Evolutionary conservation across 805 yeast species (phyloP), one percentile per base, ranked within the genome.

Genomic region (Debaryomyces maramus): DNA sequence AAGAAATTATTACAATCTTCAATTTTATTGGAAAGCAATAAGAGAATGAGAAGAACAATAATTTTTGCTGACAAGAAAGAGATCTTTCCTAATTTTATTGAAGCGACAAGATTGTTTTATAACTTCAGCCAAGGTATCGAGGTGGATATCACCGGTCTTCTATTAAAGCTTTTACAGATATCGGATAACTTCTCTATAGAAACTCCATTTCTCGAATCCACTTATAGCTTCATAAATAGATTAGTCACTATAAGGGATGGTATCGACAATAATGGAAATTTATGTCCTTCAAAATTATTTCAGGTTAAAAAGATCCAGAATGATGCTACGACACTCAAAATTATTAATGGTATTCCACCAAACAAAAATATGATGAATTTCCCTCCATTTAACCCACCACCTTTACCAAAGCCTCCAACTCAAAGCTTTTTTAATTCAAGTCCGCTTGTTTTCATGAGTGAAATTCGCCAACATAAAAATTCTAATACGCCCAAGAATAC

Each of bases 341-440:
- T 37, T 0, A 38, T 47, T 13, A 48, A 47, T 22, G 58, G 58
- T 2, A 46, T 56, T 10, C 40, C 52, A 4, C 58, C 61, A 2
- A 44, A 46, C 13, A 39, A 43, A 19, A 56, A 56, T 35, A 56
- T 56, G 57, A 55, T 56, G 60, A 56, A 56, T 34, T 51, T 31
- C 18, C 52, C 57, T 7, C 58, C 60, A 2, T 56, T 56, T 40
- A 47, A 50, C 24, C 57, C 57, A 3, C 33, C 49, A 21, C 60
- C 60, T 3, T 15, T 23, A 16, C 53, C 56, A 9, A 32, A 42
- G n/a, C 50, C 49, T 29, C 55, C 32, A 29, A 43, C 40, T 13
- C 40, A 44, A 7, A 14, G 28, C 16, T 11, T 30, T 18, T 23
- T 21, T 19, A 26, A 26, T 13, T 35, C 32, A 8, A 29, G 21